These are phyloP conservation scores for Scheffersomyces segobiensis DNA, from an alignment of 1,139 yeast species.

Conservation along the genomic window DNA sequence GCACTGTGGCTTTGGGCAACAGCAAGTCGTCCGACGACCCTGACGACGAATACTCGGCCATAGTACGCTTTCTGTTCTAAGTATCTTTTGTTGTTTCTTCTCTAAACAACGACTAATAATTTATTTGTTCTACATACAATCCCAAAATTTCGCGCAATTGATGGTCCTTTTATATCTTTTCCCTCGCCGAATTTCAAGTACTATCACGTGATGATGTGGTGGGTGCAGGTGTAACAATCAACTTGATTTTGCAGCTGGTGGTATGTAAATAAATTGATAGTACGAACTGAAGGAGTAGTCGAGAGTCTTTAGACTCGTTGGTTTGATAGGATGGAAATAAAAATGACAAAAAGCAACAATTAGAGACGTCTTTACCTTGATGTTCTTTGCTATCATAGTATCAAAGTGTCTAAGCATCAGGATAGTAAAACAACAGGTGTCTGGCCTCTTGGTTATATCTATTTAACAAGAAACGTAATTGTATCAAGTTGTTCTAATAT, in stretches of 20 bases:
- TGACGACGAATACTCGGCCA: constrained; percentile 42
- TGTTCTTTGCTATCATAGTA: too few relatives aligned
- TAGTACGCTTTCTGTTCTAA: constrained; percentile 7
- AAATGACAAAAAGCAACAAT: too few relatives aligned
- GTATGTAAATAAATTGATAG: too few relatives aligned
- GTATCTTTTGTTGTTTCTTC: not conserved
- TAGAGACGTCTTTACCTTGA: too few relatives aligned
- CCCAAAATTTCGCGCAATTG: not conserved
- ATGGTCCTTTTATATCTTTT: not conserved
- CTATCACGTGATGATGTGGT: not conserved
- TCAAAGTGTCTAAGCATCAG: too few relatives aligned
- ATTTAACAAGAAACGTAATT: too few relatives aligned
- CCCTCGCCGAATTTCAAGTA: not conserved
- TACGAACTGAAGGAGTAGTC: too few relatives aligned
- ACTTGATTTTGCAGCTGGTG: too few relatives aligned
- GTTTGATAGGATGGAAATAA: too few relatives aligned
- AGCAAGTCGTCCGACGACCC: constrained; percentile 44
- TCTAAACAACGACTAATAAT: not conserved
- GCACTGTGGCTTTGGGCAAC: constrained; percentile 81
- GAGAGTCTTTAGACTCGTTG: too few relatives aligned
- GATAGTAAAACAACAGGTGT: too few relatives aligned
- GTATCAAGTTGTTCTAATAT: not conserved
- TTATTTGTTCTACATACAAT: not conserved
- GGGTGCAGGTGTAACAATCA: not conserved
- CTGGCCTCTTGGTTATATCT: too few relatives aligned